Evolutionary conservation across 805 yeast genomes (phyloP), one percentile per base, ranked within the genome.

Genomic region (Yarrowia osloensis): DNA sequence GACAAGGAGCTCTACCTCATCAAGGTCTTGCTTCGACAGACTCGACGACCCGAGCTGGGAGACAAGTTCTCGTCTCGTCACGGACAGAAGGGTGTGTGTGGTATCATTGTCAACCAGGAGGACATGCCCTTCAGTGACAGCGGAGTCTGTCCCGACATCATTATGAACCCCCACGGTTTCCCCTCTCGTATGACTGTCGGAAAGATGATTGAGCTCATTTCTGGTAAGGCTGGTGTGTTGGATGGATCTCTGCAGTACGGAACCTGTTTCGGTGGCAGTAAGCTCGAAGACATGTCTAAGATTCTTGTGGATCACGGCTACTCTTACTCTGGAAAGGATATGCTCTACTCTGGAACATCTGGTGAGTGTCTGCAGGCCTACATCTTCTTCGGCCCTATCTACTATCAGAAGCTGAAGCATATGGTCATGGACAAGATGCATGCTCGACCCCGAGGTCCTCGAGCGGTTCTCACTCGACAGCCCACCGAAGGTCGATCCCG

Each of bases 131-230:
- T 94, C 79, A 91, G 88, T 75, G 98, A 95, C 73, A 85, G 87
- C 68, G 99, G 99, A 76, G 85, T 95, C 28, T 82, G 86, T 3
- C 99, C 99, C 0, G 99, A 94, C 80, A 93, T 94, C 71, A 94
- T 94, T 74, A 94, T 94, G 98, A 94, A 94, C 75, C 99, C 99
- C 1, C 99, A 94, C 77, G 99, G 98, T 81, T 95, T 94, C 88
- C 99, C 99, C 70, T 94, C 98, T 39, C 96, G 99, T 85, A 95
- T 95, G 99, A 95, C 99, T 44, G 98, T 95, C 21, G 99, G 99
- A 68, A 95, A 95, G 79, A 94, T 95, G 98, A 86, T 95, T 71
- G 99, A 95, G 78, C 82, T 94, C 70, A 89, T 95, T 26, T 89
- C 97, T 35, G 99, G 99, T 72, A 95, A 95, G 76, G 99, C 98